These are phyloP conservation scores for Onygenales sp. DNA, from an alignment of 2,329 filamentous ascomycete genomes.

Conservation along the genomic window DNA sequence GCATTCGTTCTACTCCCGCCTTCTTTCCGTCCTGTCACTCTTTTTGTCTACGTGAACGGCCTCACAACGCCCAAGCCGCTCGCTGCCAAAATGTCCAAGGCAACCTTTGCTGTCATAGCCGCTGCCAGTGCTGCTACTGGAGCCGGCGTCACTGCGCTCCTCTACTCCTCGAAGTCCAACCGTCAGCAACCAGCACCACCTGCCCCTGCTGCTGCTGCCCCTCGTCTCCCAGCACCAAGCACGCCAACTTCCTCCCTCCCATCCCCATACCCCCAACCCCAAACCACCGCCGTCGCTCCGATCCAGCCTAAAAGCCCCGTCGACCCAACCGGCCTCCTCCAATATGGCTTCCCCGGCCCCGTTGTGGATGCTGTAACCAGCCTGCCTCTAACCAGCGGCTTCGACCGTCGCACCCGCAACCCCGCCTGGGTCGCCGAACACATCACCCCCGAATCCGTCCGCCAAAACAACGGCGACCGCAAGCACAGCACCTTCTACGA, in stretches of 20 bases:
- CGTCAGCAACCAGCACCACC: constrained; percentile 34
- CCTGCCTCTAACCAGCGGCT: constrained; percentile 71
- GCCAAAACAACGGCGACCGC: constrained; percentile 66
- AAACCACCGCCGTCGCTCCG: constrained; percentile 21
- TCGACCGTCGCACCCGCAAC: constrained; percentile 83
- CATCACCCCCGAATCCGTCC: constrained; percentile 80
- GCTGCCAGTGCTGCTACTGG: constrained; percentile 67
- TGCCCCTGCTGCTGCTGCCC: constrained; percentile 22
- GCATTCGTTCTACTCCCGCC: not conserved
- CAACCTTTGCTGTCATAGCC: constrained; percentile 65
- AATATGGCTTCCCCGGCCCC: constrained; percentile 88
- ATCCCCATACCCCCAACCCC: constrained; percentile 14
- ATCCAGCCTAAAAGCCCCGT: constrained; percentile 40
- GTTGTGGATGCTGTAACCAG: constrained; percentile 71
- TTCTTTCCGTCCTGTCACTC: not conserved
- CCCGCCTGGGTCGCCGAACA: constrained; percentile 94
- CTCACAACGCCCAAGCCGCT: not conserved
- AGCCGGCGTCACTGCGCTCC: constrained; percentile 60
- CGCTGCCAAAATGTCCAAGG: constrained; percentile 58
- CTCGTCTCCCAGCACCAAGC: constrained; percentile 18
- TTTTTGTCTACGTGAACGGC: not conserved
- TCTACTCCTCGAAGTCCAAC: constrained; percentile 53
- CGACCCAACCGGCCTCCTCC: constrained; percentile 66
- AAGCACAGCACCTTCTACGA: constrained; percentile 76
- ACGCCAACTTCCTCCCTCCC: constrained; percentile 12